A percentile compares a stretch with the other conserved stretches of the same genome.
Conservation (phyloP, 2,329 filamentous ascomycete genomes). For the Diaporthe sp. region DNA sequence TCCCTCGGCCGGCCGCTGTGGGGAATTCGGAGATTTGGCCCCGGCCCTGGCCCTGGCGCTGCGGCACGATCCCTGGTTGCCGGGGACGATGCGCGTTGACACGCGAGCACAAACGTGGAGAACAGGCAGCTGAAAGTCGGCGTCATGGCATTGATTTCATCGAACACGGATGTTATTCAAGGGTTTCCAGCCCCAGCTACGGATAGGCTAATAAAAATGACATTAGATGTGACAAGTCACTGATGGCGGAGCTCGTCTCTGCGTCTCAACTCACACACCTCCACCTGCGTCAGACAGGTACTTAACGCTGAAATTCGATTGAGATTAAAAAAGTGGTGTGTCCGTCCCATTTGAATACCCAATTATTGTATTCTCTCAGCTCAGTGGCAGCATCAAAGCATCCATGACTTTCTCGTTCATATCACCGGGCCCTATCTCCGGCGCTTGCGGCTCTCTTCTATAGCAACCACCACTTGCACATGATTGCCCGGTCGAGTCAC, state of each 20-base stretch:
- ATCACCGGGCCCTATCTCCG: constrained; percentile 5
- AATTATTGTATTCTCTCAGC: too few species aligned
- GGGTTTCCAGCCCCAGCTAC: not conserved
- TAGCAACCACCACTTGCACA: not conserved
- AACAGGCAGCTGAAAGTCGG: not conserved
- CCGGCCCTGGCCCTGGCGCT: not conserved
- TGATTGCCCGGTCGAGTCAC: constrained; percentile 5
- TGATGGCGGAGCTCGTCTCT: not conserved
- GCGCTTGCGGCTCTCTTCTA: not conserved
- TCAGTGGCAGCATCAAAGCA: not conserved
- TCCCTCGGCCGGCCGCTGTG: constrained; percentile 1
- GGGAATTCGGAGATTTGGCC: constrained; percentile 20
- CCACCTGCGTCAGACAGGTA: not conserved
- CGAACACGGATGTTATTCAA: not conserved
- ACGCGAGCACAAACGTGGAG: not conserved
- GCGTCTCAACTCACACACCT: not conserved
- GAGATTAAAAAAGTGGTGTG: not conserved
- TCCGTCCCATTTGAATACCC: not conserved
- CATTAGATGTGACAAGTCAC: not conserved
- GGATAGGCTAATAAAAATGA: not conserved
- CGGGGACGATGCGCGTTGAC: not conserved
- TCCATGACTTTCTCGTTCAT: not conserved
- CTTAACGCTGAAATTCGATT: too few species aligned
- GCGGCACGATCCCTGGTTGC: not conserved
- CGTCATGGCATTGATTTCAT: too few species aligned